These are phyloP conservation scores for Blastomyces silverae DNA, from an alignment of 2,329 filamentous ascomycete genomes.

Conservation along the genomic window DNA sequence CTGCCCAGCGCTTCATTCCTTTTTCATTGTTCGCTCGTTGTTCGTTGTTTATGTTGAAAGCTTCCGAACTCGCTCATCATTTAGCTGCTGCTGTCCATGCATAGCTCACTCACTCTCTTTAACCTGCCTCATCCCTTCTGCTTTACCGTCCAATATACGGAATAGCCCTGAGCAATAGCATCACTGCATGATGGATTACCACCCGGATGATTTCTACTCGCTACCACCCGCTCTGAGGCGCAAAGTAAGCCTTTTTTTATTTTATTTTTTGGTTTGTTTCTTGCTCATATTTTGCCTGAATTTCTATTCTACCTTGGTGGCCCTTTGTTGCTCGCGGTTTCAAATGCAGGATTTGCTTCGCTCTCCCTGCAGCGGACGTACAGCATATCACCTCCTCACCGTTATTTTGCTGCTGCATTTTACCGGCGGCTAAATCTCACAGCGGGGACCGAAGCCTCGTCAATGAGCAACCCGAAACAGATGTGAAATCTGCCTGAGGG, in stretches of 20 bases:
- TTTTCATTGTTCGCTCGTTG: background rate
- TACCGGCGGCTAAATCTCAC: background rate
- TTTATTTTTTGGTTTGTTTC: background rate
- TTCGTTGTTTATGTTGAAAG: background rate
- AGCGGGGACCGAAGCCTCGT: background rate
- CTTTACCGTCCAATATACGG: too few relatives aligned
- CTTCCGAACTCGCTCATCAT: background rate
- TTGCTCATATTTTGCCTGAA: conserved; percentile 16
- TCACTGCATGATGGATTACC: conserved; percentile 8
- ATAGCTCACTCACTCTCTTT: background rate
- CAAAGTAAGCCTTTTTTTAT: conserved; percentile 45
- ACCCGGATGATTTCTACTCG: conserved; percentile 43
- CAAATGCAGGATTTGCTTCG: conserved; percentile 7
- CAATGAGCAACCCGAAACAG: background rate
- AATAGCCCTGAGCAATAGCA: too few relatives aligned
- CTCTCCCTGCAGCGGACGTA: background rate
- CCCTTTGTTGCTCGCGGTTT: conserved; percentile 9
- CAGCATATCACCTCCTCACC: conserved; percentile 6
- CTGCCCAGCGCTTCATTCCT: background rate
- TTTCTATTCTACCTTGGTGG: conserved; percentile 6
- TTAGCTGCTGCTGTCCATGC: background rate
- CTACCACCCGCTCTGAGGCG: conserved; percentile 51
- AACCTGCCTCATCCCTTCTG: background rate
- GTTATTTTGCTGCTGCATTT: conserved; percentile 10
- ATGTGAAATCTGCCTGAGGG: background rate